Base-by-base conservation (phyloP, 2,329 filamentous ascomycete species). In the Juglanconis sp. region DNA sequence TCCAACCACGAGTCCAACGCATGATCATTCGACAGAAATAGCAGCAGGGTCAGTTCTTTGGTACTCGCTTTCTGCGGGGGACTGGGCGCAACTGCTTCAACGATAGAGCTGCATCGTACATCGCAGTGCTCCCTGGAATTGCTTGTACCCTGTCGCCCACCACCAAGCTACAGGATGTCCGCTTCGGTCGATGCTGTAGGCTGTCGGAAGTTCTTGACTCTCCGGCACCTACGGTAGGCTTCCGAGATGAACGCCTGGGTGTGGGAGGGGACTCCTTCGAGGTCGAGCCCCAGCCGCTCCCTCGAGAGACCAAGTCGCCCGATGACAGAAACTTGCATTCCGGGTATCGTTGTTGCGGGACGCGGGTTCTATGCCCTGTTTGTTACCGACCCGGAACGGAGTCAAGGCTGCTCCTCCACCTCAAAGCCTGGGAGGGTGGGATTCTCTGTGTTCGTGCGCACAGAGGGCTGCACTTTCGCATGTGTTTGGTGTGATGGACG, bases 381-480 rank as follows among this genome's bases (percentile, higher is more conserved):
- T 32, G 10, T 24, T 51, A 10, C 36, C 35, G 24, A 11, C 35
- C 35, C 36, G 38, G 24, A 44, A 50, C 55, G 34, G 55, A 57
- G 55, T 44, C 55, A 57, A 52, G 55, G 55, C 55, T 57, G 40
- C 55, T 57, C 55, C 24, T 32, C 55, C 24, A n/a, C 2, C 17
- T 31, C 11, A 44, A 57, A 57, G 55, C 55, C 55, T 57, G 55
- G 55, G 55, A 40, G 55, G 55, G 55, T 51, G 55, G 55, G 55
- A 57, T 53, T 52, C 55, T 57, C 55, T 46, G n/a, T 13, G 47
- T 34, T 11, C 15, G 31, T 34, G 13, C 11, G 36, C 55, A 44
- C 30, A 32, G 55, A 52, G 55, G 55, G 55, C 48, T 51, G 32
- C 47, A 44, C 31, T 30, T 46, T 32, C 36, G 8, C 4, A 50